Base-by-base conservation (phyloP, 495 filamentous ascomycete genomes). In the Xylaria venustula region DNA sequence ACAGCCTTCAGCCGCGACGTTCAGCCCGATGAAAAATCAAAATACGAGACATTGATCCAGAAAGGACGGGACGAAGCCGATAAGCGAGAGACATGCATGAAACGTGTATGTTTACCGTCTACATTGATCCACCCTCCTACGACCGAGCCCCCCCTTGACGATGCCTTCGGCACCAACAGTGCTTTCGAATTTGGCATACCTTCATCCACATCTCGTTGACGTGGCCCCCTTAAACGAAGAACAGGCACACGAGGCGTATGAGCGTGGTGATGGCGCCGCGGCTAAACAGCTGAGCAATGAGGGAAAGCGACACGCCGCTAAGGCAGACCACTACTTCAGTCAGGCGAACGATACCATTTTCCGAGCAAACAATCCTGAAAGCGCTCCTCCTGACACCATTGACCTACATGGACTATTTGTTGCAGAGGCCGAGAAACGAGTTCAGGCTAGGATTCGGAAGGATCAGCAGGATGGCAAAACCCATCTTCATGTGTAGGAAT, bases 341-440 rank as follows among this genome's bases (percentile, higher is more conserved):
- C 89, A 95, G 73, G 94, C 94, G 7, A 90, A 90, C 32, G 90
- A 97, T 54, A 95, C 83, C 73, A 98, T 98, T 64, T 97, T 98
- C 81, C 85, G 90, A 2, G 90, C 91, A 74, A 97, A 97, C 74
- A 98, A 97, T 72, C 83, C 88, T 6, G 61, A 72, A 3, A 87
- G 80, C 12, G 77, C 11, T 34, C 30, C 30, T 34, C 11, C 11
- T 23, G 92, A 98, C 67, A 90, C 89, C 3, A 96, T 98, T 63
- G 94, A 98, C 77, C 78, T 98, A 45, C 94, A 98, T 66, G 92
- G 94, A 0, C 88, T 93, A 69, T 97, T 87, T 70, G 94, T 95
- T 47, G 88, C 93, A 68, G 94, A 98, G 78, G 94, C 95, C 6
- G 90, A 96, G 80, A 83, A 91, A 45, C 93, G 97, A 40, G 75